phyloP scores from a whole-genome alignment of 306 rosid genomes.

The Geum urbanum region DNA sequence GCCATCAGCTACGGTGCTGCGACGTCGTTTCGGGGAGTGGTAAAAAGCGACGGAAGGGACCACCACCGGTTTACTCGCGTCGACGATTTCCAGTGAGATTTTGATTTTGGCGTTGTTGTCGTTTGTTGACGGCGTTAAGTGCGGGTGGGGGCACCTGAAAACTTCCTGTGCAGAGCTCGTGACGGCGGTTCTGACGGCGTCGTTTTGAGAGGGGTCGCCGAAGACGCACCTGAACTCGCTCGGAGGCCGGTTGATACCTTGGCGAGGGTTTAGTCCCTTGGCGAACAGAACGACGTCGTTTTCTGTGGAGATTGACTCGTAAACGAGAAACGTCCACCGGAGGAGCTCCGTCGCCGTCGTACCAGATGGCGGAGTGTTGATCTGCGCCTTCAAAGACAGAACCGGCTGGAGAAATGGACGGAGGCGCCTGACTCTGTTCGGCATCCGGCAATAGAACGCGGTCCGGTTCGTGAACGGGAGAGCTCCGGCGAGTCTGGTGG shows the following conservation, averaged over 20 bases:
- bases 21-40: background rate
- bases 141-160: conserved; percentile 66
- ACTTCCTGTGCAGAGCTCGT: conserved; percentile 64
- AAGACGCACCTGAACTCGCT: conserved; percentile 52
- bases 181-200: conserved; percentile 42
- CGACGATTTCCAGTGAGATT: conserved; percentile 50
- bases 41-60: conserved; percentile 62
- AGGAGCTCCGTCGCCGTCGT: conserved; percentile 27
- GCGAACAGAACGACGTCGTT: conserved; percentile 61
- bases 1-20: background rate
- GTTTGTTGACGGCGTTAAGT: conserved; percentile 5
- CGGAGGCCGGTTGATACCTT: conserved; percentile 36
- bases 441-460: conserved; percentile 51
- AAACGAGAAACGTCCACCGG: conserved; percentile 51
- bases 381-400: conserved; percentile 7
- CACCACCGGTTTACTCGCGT: conserved; percentile 27
- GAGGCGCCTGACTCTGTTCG: conserved; percentile 34
- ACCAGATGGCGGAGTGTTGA: background rate
- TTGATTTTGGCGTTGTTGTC: conserved; percentile 20
- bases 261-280: conserved; percentile 60
- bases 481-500: conserved; percentile 35
- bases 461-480: conserved; percentile 31
- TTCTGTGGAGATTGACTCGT: conserved; percentile 53
- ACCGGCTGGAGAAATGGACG: conserved; percentile 43
- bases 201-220: conserved; percentile 1